A percentile compares a stretch with the other conserved stretches of the same genome.
These are phyloP conservation scores for Ammopiptanthus mongolicus DNA, from an alignment of 306 rosid species.

Conservation along the genomic window DNA sequence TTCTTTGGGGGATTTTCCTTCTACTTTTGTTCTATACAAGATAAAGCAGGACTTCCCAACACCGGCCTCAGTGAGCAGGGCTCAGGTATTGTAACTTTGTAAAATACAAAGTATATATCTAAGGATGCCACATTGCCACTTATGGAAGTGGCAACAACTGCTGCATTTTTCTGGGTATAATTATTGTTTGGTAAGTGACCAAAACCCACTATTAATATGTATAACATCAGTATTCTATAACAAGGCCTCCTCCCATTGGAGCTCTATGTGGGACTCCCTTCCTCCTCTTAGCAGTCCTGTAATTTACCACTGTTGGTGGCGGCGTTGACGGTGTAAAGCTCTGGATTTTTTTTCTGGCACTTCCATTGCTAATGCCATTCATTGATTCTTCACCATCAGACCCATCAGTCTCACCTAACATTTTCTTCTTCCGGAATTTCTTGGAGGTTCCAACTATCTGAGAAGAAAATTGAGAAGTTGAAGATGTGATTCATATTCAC, in stretches of 20 bases:
- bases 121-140: not conserved
- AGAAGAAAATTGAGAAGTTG: not conserved
- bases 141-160: not conserved
- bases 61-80: slow-evolving; percentile 41
- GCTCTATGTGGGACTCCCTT: slow-evolving; percentile 58
- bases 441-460: slow-evolving; percentile 55
- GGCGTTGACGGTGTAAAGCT: slow-evolving; percentile 63
- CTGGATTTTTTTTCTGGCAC: slow-evolving; percentile 18
- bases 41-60: slow-evolving; percentile 22
- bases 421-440: slow-evolving; percentile 29
- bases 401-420: slow-evolving; percentile 18
- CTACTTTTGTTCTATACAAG: slow-evolving; percentile 32
- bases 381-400: slow-evolving; percentile 47
- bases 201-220: not conserved
- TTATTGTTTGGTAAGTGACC: slow-evolving; percentile 1
- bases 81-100: slow-evolving; percentile 27
- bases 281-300: slow-evolving; percentile 49
- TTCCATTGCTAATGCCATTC: slow-evolving; percentile 20
- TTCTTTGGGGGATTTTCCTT: not conserved
- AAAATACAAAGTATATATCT: not conserved
- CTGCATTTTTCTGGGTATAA: slow-evolving; percentile 10
- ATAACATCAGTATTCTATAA: slow-evolving; percentile 35
- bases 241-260: slow-evolving; percentile 55
- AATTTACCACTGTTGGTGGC: slow-evolving; percentile 37
- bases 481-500: not conserved